phyloP scores from a whole-genome alignment of 176 grass and related monocot genomes.

The Coix lacrymajobi region DNA sequence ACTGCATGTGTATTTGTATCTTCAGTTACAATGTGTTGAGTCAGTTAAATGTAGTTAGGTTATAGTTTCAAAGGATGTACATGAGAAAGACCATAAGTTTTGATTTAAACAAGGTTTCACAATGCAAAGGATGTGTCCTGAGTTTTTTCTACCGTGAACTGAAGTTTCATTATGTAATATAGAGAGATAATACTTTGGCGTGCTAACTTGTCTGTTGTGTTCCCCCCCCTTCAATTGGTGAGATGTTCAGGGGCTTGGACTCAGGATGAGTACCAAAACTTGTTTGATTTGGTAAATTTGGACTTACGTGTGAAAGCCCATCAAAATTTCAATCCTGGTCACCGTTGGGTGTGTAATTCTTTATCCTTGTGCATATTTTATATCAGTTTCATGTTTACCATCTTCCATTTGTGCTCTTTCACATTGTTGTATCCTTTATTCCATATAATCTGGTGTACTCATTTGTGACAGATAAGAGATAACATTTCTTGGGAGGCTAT shows the following conservation, averaged over 20 bases:
- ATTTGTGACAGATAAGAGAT: constrained; percentile 54
- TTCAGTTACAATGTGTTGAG: not conserved
- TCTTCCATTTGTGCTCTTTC: not conserved
- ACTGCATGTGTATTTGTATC: not conserved
- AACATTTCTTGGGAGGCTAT: constrained; percentile 89
- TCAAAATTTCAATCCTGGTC: constrained; percentile 13
- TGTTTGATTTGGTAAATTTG: constrained; percentile 85
- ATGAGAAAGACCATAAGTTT: not conserved
- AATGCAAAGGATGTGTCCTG: not conserved
- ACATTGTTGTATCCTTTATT: constrained; percentile 14
- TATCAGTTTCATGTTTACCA: constrained; percentile 15
- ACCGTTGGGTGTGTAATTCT: constrained; percentile 48
- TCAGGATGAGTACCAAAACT: constrained; percentile 67
- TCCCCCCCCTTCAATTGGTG: not conserved
- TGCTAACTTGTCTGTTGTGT: constrained; percentile 14
- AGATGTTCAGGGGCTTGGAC: constrained; percentile 50
- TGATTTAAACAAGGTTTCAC: not conserved
- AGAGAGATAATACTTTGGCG: not conserved
- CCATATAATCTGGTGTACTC: constrained; percentile 22
- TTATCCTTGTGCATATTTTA: constrained; percentile 3
- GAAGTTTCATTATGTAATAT: not conserved
- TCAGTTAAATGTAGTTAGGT: not conserved
- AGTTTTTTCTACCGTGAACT: not conserved
- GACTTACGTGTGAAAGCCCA: constrained; percentile 65
- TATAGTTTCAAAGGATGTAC: not conserved